A percentile compares a stretch with the other conserved stretches of the same genome.
Evolutionary conservation across 768 basidiomycete species (phyloP).

Genomic region (Hericium rajendrae): DNA sequence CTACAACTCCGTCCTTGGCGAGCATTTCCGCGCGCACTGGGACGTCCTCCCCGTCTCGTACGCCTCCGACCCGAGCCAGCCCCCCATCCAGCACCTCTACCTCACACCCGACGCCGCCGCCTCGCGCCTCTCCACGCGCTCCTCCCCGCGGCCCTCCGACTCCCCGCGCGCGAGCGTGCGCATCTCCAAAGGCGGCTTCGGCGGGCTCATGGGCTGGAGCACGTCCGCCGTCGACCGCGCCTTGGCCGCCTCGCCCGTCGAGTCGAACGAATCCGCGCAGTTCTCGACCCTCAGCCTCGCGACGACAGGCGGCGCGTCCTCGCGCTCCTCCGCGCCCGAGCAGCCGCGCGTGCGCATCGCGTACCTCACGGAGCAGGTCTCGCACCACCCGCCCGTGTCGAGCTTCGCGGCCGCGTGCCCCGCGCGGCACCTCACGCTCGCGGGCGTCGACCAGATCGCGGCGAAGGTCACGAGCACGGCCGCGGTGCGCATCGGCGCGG

Average conservation of each 20-base stretch:
- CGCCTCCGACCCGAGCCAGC: slow-evolving; percentile 34
- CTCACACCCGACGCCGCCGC: slow-evolving; percentile 19
- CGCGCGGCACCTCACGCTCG: slow-evolving; percentile 55
- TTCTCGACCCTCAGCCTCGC: slow-evolving; percentile 55
- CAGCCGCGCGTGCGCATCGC: slow-evolving; percentile 49
- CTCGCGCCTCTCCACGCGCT: slow-evolving; percentile 15
- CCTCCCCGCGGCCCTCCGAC: slow-evolving; percentile 28
- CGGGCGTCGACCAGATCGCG: slow-evolving; percentile 86
- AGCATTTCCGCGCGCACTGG: slow-evolving; percentile 87
- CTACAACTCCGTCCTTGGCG: slow-evolving; percentile 79
- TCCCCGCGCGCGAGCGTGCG: slow-evolving; percentile 46
- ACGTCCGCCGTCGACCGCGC: slow-evolving; percentile 47
- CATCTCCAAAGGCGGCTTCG: slow-evolving; percentile 45
- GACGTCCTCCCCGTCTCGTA: slow-evolving; percentile 58
- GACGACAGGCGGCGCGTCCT: slow-evolving; percentile 11
- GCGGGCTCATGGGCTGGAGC: slow-evolving; percentile 36
- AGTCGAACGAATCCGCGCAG: slow-evolving; percentile 39
- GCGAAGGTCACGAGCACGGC: slow-evolving; percentile 88
- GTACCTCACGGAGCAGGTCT: slow-evolving; percentile 88
- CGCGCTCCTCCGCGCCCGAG: slow-evolving; percentile 20
- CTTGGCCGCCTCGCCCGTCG: slow-evolving; percentile 42
- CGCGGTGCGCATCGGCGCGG: slow-evolving; percentile 65
- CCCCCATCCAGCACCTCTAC: slow-evolving; percentile 37
- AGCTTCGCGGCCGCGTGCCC: slow-evolving; percentile 77
- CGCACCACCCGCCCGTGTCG: slow-evolving; percentile 94